Percentiles rank a stretch among this genome's conserved stretches.
These are phyloP conservation scores for Pichia sp. DNA, from an alignment of 1,139 yeast genomes.

Conservation along the genomic window DNA sequence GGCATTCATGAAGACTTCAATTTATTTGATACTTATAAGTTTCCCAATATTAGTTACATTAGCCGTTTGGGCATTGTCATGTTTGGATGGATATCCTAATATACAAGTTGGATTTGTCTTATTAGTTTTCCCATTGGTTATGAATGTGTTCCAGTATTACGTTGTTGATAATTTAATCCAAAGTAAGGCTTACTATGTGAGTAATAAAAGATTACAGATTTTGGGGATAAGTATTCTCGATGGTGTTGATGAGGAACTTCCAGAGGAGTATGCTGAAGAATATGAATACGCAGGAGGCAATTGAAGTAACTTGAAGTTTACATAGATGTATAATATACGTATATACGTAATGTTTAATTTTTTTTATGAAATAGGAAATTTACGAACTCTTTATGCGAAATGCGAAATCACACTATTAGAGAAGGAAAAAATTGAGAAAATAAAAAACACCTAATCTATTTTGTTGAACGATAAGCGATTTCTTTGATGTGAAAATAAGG, in stretches of 20 bases:
- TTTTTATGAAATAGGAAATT: background rate
- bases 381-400: too few species aligned
- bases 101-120: conserved; percentile 81
- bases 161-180: conserved; percentile 85
- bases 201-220: conserved; percentile 12
- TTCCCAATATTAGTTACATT: conserved; percentile 48
- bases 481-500: background rate
- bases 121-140: conserved; percentile 67
- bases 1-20: conserved; percentile 47
- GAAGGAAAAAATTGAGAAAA: too few species aligned
- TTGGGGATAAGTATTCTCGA: background rate
- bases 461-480: background rate
- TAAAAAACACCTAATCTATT: too few species aligned
- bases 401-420: too few species aligned
- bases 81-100: conserved; percentile 77
- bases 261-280: conserved; percentile 2
- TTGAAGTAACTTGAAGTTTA: too few species aligned
- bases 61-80: conserved; percentile 58
- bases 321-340: too few species aligned
- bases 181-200: conserved; percentile 35
- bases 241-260: conserved; percentile 3
- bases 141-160: conserved; percentile 84
- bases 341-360: too few species aligned
- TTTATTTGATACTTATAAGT: conserved; percentile 51
- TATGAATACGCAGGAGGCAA: too few species aligned